Evolutionary conservation across 805 yeast species (phyloP), one percentile per base, ranked within the genome.

Genomic region (Candida maltosa): DNA sequence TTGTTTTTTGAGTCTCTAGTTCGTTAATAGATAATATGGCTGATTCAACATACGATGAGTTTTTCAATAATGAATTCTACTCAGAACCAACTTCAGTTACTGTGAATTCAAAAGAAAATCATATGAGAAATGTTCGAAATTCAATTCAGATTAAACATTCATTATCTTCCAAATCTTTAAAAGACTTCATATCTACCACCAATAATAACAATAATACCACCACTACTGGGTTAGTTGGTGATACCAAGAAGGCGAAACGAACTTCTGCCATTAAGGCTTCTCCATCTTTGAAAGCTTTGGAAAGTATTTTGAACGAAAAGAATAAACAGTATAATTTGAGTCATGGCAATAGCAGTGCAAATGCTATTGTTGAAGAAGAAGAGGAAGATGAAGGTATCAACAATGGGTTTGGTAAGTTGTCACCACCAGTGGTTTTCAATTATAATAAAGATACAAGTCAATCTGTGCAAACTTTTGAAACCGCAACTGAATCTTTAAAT

Each of bases 221-320:
- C 7, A 37, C 29, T 9, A 43, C 16, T 24, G n/a, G n/a, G n/a
- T n/a, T n/a, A n/a, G n/a, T 2, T 23, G 8, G n/a, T 9, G 11
- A 17, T 19, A 18, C 22, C 10, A 14, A 11, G 14, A 43, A 12
- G 14, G 11, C 26, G 3, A 18, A 16, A 6, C 31, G 36, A 24
- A 54, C 70, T 8, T 42, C 48, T 23, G 51, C 57, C 42, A 65
- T 66, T 65, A 56, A 55, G 37, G 48, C 48, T 19, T 62, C 70
- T 20, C 73, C 71, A 5, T 60, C 68, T 6, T 60, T 67, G 50
- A 59, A 60, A 42, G 70, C 70, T 10, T 51, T 67, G 38, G 72
- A 66, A 41, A 44, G 40, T 29, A 60, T 60, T 15, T 51, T 66
- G 22, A 46, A 47, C 22, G 56, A 52, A 33, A 52, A 45, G 33